A percentile compares a stretch with the other conserved stretches of the same genome.
phyloP scores from a whole-genome alignment of 257 asterid genomes.

The Linderniella brevidens region DNA sequence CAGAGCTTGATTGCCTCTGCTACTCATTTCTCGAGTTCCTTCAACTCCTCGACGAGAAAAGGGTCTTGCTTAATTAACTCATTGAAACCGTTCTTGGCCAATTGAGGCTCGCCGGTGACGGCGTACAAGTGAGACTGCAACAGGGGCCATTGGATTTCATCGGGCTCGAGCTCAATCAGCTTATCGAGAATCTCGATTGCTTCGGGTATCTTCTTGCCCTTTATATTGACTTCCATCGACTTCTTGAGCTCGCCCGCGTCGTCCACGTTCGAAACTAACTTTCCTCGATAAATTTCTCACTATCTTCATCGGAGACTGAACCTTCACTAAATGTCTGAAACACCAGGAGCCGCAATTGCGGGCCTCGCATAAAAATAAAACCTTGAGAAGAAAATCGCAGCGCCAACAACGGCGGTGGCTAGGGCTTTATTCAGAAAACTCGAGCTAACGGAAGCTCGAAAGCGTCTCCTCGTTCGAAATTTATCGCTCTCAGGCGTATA shows the following conservation, averaged over 20 bases:
- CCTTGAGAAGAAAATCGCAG: slow-evolving; percentile 25
- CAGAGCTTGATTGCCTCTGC: slow-evolving; percentile 44
- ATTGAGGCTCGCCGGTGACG: slow-evolving; percentile 30
- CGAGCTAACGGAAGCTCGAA: slow-evolving; percentile 4
- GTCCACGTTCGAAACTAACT: slow-evolving; percentile 30
- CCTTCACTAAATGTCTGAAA: slow-evolving; percentile 19
- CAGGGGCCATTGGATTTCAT: slow-evolving; percentile 72
- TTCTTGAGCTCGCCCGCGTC: slow-evolving; percentile 32
- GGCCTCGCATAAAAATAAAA: slow-evolving; percentile 12
- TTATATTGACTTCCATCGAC: slow-evolving; percentile 62
- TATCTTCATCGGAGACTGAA: slow-evolving; percentile 25
- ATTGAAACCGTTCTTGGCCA: slow-evolving; percentile 41
- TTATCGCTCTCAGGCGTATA: slow-evolving; percentile 1
- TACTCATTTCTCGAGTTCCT: slow-evolving; percentile 25
- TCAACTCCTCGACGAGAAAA: slow-evolving; percentile 48
- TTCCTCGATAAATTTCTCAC: slow-evolving; percentile 31
- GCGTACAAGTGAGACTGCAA: slow-evolving; percentile 60
- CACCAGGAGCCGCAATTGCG: slow-evolving; percentile 15
- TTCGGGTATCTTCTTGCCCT: slow-evolving; percentile 34
- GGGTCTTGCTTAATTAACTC: slow-evolving; percentile 60
- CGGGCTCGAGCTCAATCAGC: slow-evolving; percentile 51
- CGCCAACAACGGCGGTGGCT: slow-evolving; percentile 29
- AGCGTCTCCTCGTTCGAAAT: neutral
- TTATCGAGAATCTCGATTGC: slow-evolving; percentile 41
- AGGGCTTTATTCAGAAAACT: slow-evolving; percentile 21